Evolutionary conservation across 2,329 filamentous ascomycete species (phyloP).

Genomic region (Verticillium dahliae): DNA sequence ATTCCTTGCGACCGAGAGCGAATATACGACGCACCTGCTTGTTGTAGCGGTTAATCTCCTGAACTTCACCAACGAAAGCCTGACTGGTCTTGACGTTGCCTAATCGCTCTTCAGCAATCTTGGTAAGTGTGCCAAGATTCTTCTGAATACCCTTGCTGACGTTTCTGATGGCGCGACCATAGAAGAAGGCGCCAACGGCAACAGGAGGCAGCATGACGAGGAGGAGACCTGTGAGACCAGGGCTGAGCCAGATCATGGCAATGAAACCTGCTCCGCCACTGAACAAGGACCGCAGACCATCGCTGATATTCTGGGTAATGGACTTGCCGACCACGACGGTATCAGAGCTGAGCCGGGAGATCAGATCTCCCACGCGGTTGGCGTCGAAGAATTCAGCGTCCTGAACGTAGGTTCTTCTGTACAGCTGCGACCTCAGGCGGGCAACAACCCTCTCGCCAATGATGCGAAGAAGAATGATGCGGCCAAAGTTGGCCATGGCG

Average conservation of each 20-base stretch:
- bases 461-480: slow-evolving; percentile 87
- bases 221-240: slow-evolving; percentile 82
- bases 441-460: slow-evolving; percentile 94
- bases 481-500: slow-evolving; percentile 85
- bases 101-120: slow-evolving; percentile 95
- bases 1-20: slow-evolving; percentile 77
- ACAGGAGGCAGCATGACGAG: slow-evolving; percentile 85
- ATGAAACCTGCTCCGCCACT: slow-evolving; percentile 84
- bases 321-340: slow-evolving; percentile 98
- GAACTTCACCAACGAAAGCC: slow-evolving; percentile 87
- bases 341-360: slow-evolving; percentile 90
- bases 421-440: slow-evolving; percentile 80
- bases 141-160: slow-evolving; percentile 90
- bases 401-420: slow-evolving; percentile 88
- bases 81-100: slow-evolving; percentile 96
- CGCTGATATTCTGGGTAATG: slow-evolving; percentile 95
- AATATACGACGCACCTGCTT: slow-evolving; percentile 90
- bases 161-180: slow-evolving; percentile 81
- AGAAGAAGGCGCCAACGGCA: slow-evolving; percentile 84
- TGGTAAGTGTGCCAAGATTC: slow-evolving; percentile 86
- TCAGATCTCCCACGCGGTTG: slow-evolving; percentile 91
- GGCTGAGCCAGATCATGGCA: slow-evolving; percentile 93
- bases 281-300: slow-evolving; percentile 85
- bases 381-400: slow-evolving; percentile 99
- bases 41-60: slow-evolving; percentile 89